Percentiles rank a stretch among this genome's conserved stretches.
phyloP scores from a whole-genome alignment of 495 filamentous ascomycete genomes.

The Aspergillus campestris region DNA sequence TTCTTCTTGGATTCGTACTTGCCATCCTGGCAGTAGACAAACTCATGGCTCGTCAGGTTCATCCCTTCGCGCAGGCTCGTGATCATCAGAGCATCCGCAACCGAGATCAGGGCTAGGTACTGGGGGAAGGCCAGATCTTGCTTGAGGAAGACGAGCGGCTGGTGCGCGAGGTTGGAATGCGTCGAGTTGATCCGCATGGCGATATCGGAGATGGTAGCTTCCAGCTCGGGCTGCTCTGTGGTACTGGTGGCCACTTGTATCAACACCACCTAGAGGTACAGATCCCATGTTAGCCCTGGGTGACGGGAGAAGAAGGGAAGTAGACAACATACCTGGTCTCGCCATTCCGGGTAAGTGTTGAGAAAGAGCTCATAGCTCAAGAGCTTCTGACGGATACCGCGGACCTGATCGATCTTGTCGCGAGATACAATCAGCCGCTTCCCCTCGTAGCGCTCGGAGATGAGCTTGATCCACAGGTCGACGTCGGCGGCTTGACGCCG shows the following conservation, averaged over 20 bases:
- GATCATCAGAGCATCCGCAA: conserved; percentile 86
- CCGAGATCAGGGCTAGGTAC: conserved; percentile 78
- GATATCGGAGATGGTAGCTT: conserved; percentile 82
- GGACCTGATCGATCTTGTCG: conserved; percentile 86
- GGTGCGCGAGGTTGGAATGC: conserved; percentile 79
- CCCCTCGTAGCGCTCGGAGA: conserved; percentile 69
- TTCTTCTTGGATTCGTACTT: conserved; percentile 55
- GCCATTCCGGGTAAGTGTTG: conserved; percentile 84
- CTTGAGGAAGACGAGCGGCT: conserved; percentile 88
- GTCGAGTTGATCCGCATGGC: conserved; percentile 85
- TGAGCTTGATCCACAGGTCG: conserved; percentile 64
- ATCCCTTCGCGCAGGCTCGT: conserved; percentile 90
- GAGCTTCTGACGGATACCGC: conserved; percentile 85
- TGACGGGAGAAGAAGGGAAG: neutral
- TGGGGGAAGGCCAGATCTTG: conserved; percentile 87
- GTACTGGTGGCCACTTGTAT: conserved; percentile 90
- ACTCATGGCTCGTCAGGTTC: conserved; percentile 91
- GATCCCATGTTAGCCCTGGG: neutral
- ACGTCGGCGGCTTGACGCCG: conserved; percentile 68
- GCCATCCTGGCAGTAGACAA: conserved; percentile 88
- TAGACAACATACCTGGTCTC: conserved; percentile 49
- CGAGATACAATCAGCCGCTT: conserved; percentile 86
- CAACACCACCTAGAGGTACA: conserved; percentile 53
- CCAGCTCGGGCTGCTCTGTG: conserved; percentile 75
- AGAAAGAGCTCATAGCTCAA: conserved; percentile 89